Percentiles rank a stretch among this genome's conserved stretches.
Evolutionary conservation across 768 basidiomycete species (phyloP).

Genomic region (Cyathus striatus): DNA sequence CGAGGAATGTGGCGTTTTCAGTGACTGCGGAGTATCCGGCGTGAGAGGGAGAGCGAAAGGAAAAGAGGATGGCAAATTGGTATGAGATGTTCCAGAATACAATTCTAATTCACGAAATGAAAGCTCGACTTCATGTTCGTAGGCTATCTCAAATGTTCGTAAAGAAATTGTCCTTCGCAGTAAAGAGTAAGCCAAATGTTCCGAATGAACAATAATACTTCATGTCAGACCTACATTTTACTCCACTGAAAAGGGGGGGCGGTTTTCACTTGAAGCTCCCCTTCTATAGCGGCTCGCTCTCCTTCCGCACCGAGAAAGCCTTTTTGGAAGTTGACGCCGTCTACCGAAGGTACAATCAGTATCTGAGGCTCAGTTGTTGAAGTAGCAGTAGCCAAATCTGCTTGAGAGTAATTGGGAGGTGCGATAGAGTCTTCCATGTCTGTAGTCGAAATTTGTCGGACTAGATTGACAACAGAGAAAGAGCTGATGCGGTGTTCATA

Average conservation of each 20-base stretch:
- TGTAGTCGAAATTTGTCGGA: too few species aligned
- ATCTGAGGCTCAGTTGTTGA: conserved; percentile 49
- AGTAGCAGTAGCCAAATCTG: conserved; percentile 13
- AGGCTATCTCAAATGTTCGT: conserved; percentile 61
- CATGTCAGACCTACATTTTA: conserved; percentile 74
- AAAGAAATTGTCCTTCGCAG: conserved; percentile 54
- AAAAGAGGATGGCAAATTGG: conserved; percentile 51
- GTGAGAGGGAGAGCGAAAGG: conserved; percentile 81
- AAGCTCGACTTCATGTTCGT: conserved; percentile 63
- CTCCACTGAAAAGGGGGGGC: conserved; percentile 51
- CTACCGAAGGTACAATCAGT: conserved; percentile 65
- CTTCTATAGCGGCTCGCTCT: conserved; percentile 79
- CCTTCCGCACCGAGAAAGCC: conserved; percentile 82
- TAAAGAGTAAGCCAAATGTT: conserved; percentile 6
- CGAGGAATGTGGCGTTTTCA: conserved; percentile 71
- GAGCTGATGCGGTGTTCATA: too few species aligned
- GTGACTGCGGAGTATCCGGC: conserved; percentile 77
- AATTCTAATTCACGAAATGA: conserved; percentile 51
- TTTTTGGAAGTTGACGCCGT: conserved; percentile 77
- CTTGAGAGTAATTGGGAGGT: conserved; percentile 58
- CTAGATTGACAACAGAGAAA: too few species aligned
- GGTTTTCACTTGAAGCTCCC: conserved; percentile 83
- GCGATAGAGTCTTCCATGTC: conserved; percentile 45
- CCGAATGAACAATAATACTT: too few species aligned
- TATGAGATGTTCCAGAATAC: conserved; percentile 35